phyloP scores from a whole-genome alignment of 768 basidiomycete genomes.

The Pleurotus tuber-regium region DNA sequence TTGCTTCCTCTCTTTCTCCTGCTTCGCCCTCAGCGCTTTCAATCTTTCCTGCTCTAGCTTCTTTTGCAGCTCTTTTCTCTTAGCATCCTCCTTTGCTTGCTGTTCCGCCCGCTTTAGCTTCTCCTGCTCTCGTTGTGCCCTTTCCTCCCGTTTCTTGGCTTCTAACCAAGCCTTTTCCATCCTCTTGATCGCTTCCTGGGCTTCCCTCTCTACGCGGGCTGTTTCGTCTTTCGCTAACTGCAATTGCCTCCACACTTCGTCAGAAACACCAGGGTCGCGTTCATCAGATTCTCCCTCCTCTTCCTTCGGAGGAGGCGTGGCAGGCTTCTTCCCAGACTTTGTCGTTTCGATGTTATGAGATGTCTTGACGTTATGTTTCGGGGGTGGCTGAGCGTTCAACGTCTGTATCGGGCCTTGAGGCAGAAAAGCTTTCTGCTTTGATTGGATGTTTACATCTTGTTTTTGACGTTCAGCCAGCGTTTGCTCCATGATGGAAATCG shows the following conservation, averaged over 20 bases:
- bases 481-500: conserved; percentile 13
- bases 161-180: conserved; percentile 15
- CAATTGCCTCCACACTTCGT: conserved; percentile 49
- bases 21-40: conserved; percentile 21
- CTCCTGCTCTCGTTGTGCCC: conserved; percentile 21
- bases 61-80: conserved; percentile 17
- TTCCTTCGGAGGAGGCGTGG: conserved; percentile 2
- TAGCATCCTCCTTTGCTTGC: conserved; percentile 22
- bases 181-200: conserved; percentile 20
- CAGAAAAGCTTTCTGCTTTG: not conserved
- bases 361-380: conserved; percentile 10
- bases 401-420: conserved; percentile 17
- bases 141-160: conserved; percentile 17
- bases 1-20: conserved; percentile 3
- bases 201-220: conserved; percentile 22
- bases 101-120: conserved; percentile 18
- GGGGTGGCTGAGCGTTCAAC: conserved; percentile 12
- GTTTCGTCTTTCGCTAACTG: conserved; percentile 36
- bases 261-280: conserved; percentile 52
- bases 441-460: conserved; percentile 11
- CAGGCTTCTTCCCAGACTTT: conserved; percentile 3
- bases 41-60: conserved; percentile 25
- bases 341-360: conserved; percentile 10
- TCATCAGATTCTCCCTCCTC: conserved; percentile 9
- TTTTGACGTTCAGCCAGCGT: conserved; percentile 20